phyloP scores from a whole-genome alignment of 1,139 yeast species.

The Diutina scorzettiae region DNA sequence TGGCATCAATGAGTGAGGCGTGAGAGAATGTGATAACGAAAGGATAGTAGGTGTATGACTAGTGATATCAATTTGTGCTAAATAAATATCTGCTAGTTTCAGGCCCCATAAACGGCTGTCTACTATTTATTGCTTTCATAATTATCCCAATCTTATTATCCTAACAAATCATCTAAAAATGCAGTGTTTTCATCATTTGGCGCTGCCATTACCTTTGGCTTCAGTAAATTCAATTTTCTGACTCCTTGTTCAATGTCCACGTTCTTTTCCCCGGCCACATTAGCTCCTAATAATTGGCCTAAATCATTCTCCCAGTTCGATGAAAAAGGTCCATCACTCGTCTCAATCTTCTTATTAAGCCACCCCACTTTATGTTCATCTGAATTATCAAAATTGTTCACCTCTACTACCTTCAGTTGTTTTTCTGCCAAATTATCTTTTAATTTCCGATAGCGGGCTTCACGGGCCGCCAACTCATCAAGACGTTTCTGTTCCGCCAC shows the following conservation, averaged over 20 bases:
- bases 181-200: not conserved
- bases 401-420: not conserved
- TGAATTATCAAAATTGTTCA: not conserved
- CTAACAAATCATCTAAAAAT: not conserved
- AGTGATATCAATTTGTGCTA: no score
- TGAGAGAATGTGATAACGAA: no score
- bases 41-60: no score
- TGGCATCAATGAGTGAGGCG: no score
- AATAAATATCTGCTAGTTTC: no score
- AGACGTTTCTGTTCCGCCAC: not conserved
- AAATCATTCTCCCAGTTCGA: constrained; percentile 2
- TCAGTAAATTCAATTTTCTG: no score
- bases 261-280: not conserved
- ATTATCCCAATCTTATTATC: no score
- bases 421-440: not conserved
- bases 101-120: no score
- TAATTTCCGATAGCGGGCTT: not conserved
- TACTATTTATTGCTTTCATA: no score
- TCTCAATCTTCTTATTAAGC: not conserved
- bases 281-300: not conserved
- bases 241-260: no score
- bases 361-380: not conserved
- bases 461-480: not conserved
- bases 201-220: no score
- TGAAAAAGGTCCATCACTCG: not conserved